Conservation (phyloP, 768 basidiomycete species). For the Serendipita vermifera region DNA sequence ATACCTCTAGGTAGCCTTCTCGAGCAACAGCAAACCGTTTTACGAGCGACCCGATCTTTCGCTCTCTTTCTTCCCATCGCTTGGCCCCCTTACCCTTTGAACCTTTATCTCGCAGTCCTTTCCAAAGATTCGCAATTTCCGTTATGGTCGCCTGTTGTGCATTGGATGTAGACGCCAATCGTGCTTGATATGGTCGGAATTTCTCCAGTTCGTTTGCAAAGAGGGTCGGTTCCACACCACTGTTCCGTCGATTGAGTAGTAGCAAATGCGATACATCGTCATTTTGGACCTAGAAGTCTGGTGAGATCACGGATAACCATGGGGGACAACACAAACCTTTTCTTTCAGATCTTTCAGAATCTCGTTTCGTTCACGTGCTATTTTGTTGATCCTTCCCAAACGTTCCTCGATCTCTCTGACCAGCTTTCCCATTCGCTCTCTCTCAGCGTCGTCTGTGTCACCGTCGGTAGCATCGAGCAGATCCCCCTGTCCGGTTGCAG, state of each 20-base stretch:
- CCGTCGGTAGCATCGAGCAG: slow-evolving; percentile 46
- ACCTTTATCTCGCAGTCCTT: slow-evolving; percentile 53
- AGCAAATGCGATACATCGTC: slow-evolving; percentile 96
- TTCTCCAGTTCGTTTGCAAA: slow-evolving; percentile 94
- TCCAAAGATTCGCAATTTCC: slow-evolving; percentile 65
- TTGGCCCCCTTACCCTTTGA: slow-evolving; percentile 64
- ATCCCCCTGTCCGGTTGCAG: slow-evolving; percentile 26
- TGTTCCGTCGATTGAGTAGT: slow-evolving; percentile 77
- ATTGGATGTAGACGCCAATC: slow-evolving; percentile 62
- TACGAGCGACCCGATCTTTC: slow-evolving; percentile 60
- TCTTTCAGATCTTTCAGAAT: slow-evolving; percentile 92
- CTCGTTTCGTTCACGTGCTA: slow-evolving; percentile 72
- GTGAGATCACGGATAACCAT: neutral
- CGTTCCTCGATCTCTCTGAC: slow-evolving; percentile 69
- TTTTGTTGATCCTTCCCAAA: slow-evolving; percentile 64
- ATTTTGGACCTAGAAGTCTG: slow-evolving; percentile 55
- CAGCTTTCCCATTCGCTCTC: slow-evolving; percentile 48
- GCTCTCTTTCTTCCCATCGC: slow-evolving; percentile 74
- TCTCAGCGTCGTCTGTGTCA: slow-evolving; percentile 49
- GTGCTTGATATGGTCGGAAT: slow-evolving; percentile 81
- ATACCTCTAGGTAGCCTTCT: slow-evolving; percentile 76
- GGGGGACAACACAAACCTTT: slow-evolving; percentile 41
- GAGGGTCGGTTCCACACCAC: slow-evolving; percentile 68
- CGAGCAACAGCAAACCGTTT: slow-evolving; percentile 59
- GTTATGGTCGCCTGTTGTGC: slow-evolving; percentile 62